Conservation (phyloP, 371 early-diverging fungal species). For the Lichtheimia corymbifera region DNA sequence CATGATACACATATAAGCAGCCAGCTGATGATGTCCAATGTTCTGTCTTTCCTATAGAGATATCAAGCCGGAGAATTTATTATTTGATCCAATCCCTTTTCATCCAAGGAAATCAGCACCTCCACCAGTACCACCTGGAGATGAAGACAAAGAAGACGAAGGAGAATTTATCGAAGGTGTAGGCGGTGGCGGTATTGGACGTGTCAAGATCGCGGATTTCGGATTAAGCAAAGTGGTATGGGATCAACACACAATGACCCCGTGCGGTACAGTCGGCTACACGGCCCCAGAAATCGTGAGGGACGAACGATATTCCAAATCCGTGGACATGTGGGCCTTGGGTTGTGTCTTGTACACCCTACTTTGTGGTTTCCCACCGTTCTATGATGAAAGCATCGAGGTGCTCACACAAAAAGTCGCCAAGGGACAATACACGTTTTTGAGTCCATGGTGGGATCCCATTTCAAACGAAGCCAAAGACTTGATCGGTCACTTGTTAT, state of each 20-base stretch:
- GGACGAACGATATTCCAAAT: slow-evolving; percentile 67
- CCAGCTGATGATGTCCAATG: slow-evolving; percentile 84
- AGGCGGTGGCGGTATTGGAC: slow-evolving; percentile 69
- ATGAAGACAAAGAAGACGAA: slow-evolving; percentile 54
- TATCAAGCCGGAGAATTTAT: slow-evolving; percentile 95
- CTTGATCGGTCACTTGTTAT: slow-evolving; percentile 65
- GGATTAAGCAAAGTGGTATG: slow-evolving; percentile 71
- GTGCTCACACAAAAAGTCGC: slow-evolving; percentile 64
- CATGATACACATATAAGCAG: background rate
- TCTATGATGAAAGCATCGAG: slow-evolving; percentile 69
- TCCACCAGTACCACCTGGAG: slow-evolving; percentile 15
- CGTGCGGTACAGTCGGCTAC: slow-evolving; percentile 79
- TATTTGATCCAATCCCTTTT: slow-evolving; percentile 75
- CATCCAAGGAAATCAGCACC: slow-evolving; percentile 12
- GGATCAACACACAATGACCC: slow-evolving; percentile 68
- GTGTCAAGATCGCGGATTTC: slow-evolving; percentile 73
- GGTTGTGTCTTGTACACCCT: slow-evolving; percentile 81
- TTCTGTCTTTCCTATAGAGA: slow-evolving; percentile 65
- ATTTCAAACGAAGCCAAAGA: slow-evolving; percentile 71
- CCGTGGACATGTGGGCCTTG: slow-evolving; percentile 83
- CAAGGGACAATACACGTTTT: slow-evolving; percentile 62
- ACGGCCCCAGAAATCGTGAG: slow-evolving; percentile 80
- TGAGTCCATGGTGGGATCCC: slow-evolving; percentile 79
- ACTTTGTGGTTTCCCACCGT: slow-evolving; percentile 79
- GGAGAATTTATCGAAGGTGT: slow-evolving; percentile 58